phyloP scores from a whole-genome alignment of 768 basidiomycete species.

The Leucogyrophana mollusca region DNA sequence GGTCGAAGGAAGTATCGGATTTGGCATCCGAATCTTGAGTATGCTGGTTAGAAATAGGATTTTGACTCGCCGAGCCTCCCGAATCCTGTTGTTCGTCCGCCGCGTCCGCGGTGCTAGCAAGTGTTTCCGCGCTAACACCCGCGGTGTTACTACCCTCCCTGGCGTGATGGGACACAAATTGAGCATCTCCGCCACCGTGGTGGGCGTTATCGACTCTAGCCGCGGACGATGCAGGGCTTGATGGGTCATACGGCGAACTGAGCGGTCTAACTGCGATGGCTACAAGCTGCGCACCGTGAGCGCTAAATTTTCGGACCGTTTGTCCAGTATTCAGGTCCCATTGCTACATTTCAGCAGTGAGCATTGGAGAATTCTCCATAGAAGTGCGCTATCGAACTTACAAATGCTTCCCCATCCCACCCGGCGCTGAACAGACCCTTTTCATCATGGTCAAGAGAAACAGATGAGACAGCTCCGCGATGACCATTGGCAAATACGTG shows the following conservation, averaged over 20 bases:
- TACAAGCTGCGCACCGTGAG: conserved; percentile 84
- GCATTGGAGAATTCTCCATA: conserved; percentile 5
- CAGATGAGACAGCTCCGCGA: conserved; percentile 79
- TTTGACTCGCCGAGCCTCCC: conserved; percentile 20
- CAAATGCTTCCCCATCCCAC: conserved; percentile 90
- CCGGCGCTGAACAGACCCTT: conserved; percentile 87
- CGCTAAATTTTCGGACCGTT: conserved; percentile 68
- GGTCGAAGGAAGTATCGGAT: conserved; percentile 82
- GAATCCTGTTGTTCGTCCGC: conserved; percentile 15
- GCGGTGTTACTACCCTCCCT: conserved; percentile 13
- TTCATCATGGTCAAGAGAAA: conserved; percentile 79
- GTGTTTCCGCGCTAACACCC: conserved; percentile 21
- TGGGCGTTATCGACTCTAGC: conserved; percentile 20
- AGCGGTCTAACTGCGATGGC: conserved; percentile 76
- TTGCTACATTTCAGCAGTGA: conserved; percentile 54
- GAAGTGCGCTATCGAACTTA: conserved; percentile 37
- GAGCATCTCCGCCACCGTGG: neutral
- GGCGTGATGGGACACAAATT: conserved; percentile 5
- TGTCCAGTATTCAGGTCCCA: conserved; percentile 97
- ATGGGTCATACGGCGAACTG: conserved; percentile 33
- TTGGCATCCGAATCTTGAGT: conserved; percentile 55
- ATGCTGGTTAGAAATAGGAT: conserved; percentile 19
- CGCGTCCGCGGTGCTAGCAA: conserved; percentile 15
- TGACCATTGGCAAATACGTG: conserved; percentile 72
- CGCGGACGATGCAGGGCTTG: conserved; percentile 24